Percentiles rank a stretch among this genome's conserved stretches.
Evolutionary conservation across 371 early-diverging fungal species (phyloP).

Genomic region (Circinella umbellata): DNA sequence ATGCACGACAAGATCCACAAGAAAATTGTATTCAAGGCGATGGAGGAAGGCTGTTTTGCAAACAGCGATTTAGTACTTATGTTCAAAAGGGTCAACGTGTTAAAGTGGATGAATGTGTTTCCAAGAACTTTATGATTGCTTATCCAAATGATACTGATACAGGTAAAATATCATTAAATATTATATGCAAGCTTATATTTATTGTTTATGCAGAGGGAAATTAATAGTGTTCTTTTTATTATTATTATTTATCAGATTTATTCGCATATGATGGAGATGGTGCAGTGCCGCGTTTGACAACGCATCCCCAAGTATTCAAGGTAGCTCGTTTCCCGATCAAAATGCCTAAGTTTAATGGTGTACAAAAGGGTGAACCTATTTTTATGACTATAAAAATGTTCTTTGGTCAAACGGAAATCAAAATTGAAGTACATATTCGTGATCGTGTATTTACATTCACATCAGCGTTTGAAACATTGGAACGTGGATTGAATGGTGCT

Average conservation of each 20-base stretch:
- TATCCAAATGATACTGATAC: conserved; percentile 62
- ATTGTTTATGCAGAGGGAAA: conserved; percentile 7
- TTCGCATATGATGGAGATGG: conserved; percentile 57
- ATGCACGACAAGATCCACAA: conserved; percentile 59
- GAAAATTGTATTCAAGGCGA: conserved; percentile 62
- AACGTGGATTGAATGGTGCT: conserved; percentile 36
- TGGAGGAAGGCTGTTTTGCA: conserved; percentile 52
- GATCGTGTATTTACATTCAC: conserved; percentile 56
- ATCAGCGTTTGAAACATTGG: conserved; percentile 54
- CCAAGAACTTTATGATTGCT: conserved; percentile 66
- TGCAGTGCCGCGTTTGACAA: conserved; percentile 46
- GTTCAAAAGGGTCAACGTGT: conserved; percentile 64
- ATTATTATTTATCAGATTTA: conserved; percentile 29
- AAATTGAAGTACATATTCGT: conserved; percentile 54
- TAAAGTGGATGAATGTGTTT: conserved; percentile 62
- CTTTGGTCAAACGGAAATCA: conserved; percentile 59
- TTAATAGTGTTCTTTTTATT: conserved; percentile 13
- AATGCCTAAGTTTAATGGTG: conserved; percentile 53
- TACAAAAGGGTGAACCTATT: conserved; percentile 47
- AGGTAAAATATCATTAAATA: conserved; percentile 25
- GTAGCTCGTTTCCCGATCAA: conserved; percentile 56
- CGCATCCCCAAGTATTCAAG: conserved; percentile 51
- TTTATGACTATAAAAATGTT: conserved; percentile 61
- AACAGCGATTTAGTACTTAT: conserved; percentile 66
- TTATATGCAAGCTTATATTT: too few relatives aligned